Evolutionary conservation across 2,329 filamentous ascomycete species (phyloP), one percentile per base, ranked within the genome.

Genomic region (Coleophoma cylindrospora): DNA sequence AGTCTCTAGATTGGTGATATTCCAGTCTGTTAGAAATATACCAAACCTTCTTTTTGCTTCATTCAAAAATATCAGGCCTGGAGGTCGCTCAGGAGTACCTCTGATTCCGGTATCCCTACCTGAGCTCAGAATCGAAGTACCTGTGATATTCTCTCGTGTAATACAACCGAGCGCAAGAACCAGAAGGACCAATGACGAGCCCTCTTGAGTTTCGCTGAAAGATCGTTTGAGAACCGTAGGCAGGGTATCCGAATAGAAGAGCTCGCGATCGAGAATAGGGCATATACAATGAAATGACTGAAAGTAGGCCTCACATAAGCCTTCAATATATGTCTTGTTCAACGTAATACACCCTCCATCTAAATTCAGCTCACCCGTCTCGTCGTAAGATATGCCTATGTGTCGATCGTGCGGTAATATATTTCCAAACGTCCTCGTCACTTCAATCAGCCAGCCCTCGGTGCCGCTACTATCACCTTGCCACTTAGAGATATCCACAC

Each of bases 1-100:
- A 15, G 34, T 44, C 22, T 49, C 40, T 12, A 49, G 36, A 36
- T 34, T 44, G 3, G 33, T 21, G 6, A 49, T 19, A 14, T 3
- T 40, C 27, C 33, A 38, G n/a, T 33, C 21, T n/a, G 40, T 49
- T 14, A 44, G n/a, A 22, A 3, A 8, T 4, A 44, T 11, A 32
- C 47, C 47, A 9, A 45, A 37, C n/a, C 47, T 49, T 22, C 41
- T 12, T 34, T 36, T 37, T 4, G 47, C 47, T 27, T 49, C 47
- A 45, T 45, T 43, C n/a, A 49, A 21, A 5, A 36, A 38, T n/a
- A n/a, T 19, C 17, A 44, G 15, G 5, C 40, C 47, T 12, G 47
- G 40, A 11, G 40, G 40, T 2, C 40, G 32, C 6, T 36, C 15
- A 15, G 34, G 17, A 3, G 21, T 45, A 14, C 37, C 47, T 17